Evolutionary conservation across 2,329 filamentous ascomycete species (phyloP).

Genomic region (Coniella lustricola): DNA sequence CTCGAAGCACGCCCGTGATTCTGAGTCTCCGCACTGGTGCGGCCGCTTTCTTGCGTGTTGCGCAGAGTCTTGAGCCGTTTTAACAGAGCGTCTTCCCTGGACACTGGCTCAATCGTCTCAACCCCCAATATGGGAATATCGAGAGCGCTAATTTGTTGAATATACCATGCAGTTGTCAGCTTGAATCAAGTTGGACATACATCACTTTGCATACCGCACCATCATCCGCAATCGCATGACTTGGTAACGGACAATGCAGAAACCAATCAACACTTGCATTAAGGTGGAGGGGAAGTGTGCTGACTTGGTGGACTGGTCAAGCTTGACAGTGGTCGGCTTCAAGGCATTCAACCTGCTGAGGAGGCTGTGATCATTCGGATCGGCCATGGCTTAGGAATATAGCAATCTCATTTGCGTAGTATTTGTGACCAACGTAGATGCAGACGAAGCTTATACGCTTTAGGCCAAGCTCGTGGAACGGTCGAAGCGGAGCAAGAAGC

Average conservation of each 20-base stretch:
- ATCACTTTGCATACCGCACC: no score
- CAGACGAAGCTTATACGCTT: no score
- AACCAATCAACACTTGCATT: no score
- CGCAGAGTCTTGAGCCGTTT: slow-evolving; percentile 46
- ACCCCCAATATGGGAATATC: slow-evolving; percentile 31
- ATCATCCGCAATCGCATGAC: background rate
- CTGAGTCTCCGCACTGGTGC: background rate
- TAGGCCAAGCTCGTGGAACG: no score
- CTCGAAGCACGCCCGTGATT: background rate
- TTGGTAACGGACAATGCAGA: no score
- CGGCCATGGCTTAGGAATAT: slow-evolving; percentile 7
- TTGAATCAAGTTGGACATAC: background rate
- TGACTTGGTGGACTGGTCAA: slow-evolving; percentile 35
- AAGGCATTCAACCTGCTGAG: slow-evolving; percentile 50
- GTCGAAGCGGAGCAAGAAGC: no score
- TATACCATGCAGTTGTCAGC: slow-evolving; percentile 10
- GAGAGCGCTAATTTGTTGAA: slow-evolving; percentile 13
- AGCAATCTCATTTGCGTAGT: no score
- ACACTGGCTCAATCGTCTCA: slow-evolving; percentile 33
- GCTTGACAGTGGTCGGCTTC: slow-evolving; percentile 31
- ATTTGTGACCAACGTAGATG: no score
- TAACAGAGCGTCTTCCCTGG: slow-evolving; percentile 44
- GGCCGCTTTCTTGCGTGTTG: slow-evolving; percentile 26
- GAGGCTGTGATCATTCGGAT: slow-evolving; percentile 35
- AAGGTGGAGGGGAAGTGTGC: slow-evolving; percentile 13